Evolutionary conservation across 768 basidiomycete species (phyloP).

Genomic region (Hemileccinum impolitum): DNA sequence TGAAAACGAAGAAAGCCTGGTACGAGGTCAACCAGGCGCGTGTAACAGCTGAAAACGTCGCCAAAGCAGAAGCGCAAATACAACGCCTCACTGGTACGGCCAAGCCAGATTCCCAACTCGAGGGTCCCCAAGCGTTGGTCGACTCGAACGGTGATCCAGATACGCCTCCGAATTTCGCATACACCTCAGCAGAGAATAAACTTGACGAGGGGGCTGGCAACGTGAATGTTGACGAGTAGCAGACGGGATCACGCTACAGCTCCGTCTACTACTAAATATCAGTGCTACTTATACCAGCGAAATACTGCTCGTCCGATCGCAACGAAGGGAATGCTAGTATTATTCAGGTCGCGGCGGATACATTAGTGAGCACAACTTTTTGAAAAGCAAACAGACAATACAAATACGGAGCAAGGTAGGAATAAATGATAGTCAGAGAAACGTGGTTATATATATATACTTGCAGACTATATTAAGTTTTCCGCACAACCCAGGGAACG

Average conservation of each 20-base stretch:
- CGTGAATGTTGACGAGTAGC: conserved; percentile 33
- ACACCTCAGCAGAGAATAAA: conserved; percentile 37
- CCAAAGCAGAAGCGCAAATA: conserved; percentile 77
- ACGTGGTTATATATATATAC: conserved; percentile 31
- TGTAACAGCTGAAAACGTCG: conserved; percentile 73
- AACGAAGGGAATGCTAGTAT: conserved; percentile 23
- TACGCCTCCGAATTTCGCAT: conserved; percentile 41
- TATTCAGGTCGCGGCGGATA: conserved; percentile 31
- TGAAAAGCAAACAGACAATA: conserved; percentile 33
- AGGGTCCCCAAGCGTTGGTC: conserved; percentile 26
- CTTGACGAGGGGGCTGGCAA: conserved; percentile 40
- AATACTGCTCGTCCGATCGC: conserved; percentile 11
- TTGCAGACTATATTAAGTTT: conserved; percentile 30
- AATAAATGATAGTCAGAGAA: conserved; percentile 34
- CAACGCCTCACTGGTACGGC: conserved; percentile 48
- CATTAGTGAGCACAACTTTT: conserved; percentile 36
- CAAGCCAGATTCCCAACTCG: conserved; percentile 37
- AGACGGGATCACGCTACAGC: conserved; percentile 10
- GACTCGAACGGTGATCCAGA: conserved; percentile 40
- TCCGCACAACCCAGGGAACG: conserved; percentile 27
- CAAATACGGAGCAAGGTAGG: conserved; percentile 37
- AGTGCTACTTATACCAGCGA: conserved; percentile 19
- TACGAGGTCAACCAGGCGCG: conserved; percentile 88
- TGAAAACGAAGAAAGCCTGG: conserved; percentile 94
- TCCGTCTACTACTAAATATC: conserved; percentile 16